Base-by-base conservation (phyloP, 164 flowering plant genomes). In the Berberis thunbergii region DNA sequence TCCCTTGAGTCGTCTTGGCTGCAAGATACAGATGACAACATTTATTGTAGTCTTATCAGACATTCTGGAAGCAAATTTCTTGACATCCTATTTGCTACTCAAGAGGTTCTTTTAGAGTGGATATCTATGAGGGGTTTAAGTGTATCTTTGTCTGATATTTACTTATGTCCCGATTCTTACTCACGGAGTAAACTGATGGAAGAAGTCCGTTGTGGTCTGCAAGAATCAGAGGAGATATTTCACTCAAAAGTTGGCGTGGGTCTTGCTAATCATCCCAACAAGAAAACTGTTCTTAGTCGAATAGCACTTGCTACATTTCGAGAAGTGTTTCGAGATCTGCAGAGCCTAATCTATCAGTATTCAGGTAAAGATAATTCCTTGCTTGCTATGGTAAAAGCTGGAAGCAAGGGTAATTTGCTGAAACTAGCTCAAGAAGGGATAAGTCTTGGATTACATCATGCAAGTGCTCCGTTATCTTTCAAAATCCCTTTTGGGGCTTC, bases 91-190 rank as follows among this genome's bases (percentile, higher is more conserved):
- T 67, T 66, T 75, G 61, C 72, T 64, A 83, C 90, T 43, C 97
- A 95, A 69, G 80, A 82, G 61, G 79, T 86, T 67, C 83, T 89
- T 48, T 84, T 91, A 66, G 96, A 89, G 72, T 95, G 97, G 97
- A 69, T 89, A 69, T 80, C 86, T 11, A 70, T 65, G 77, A 79
- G 88, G 72, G 97, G 97, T 13, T 74, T 91, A 6, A 89, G 82
- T 72, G 96, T 95, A 62, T 89, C 99, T 9, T 65, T 95, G 9
- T 57, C 75, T 9, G 97, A 95, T 74, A 55, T 95, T 39, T 86
- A 80, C 73, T 73, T 95, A 13, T 66, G 84, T 45, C 65, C 82
- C 41, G 90, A 85, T 66, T 58, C 72, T 8, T 11, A 42, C 49
- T 75, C 81, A 1, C 76, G 87, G 49, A 64, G 67, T 42, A 86